A percentile compares a stretch with the other conserved stretches of the same genome.
These are phyloP conservation scores for Collybiopsis luxurians DNA, from an alignment of 768 basidiomycete species.

Conservation along the genomic window DNA sequence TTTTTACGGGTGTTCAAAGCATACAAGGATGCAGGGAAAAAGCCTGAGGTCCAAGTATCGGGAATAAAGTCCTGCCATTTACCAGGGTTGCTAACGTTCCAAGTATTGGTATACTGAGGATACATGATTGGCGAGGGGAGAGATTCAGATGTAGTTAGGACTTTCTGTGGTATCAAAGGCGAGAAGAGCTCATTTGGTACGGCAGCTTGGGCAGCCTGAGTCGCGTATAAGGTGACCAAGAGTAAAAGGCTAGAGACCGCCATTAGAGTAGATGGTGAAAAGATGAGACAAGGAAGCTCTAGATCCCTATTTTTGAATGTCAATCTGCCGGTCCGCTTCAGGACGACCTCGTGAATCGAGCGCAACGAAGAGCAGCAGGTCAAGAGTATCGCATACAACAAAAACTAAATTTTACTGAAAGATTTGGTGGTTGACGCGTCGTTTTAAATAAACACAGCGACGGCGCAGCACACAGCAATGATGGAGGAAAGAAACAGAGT, in stretches of 20 bases:
- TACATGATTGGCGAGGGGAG: constrained; percentile 44
- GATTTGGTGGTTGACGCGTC: no score
- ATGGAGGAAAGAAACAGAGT: no score
- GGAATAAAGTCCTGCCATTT: constrained; percentile 52
- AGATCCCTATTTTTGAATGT: not conserved
- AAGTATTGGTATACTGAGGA: constrained; percentile 55
- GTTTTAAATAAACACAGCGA: not conserved
- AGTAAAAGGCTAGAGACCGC: constrained; percentile 10
- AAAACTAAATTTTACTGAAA: no score
- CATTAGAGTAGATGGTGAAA: constrained; percentile 11
- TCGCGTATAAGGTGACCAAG: not conserved
- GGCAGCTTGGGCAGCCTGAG: no score
- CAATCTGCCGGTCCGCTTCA: not conserved
- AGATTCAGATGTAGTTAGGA: constrained; percentile 50
- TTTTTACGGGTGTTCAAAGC: constrained; percentile 51
- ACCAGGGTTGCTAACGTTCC: constrained; percentile 33
- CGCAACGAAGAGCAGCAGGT: constrained; percentile 2
- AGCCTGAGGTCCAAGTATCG: constrained; percentile 67
- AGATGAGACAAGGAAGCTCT: not conserved
- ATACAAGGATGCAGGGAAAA: constrained; percentile 62
- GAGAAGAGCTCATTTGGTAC: constrained; percentile 45
- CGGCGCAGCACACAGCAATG: no score
- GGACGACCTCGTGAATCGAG: not conserved
- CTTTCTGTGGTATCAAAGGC: constrained; percentile 53
- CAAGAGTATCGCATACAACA: not conserved